Evolutionary conservation across 805 yeast genomes (phyloP).

Genomic region (Starmerella bombicola): DNA sequence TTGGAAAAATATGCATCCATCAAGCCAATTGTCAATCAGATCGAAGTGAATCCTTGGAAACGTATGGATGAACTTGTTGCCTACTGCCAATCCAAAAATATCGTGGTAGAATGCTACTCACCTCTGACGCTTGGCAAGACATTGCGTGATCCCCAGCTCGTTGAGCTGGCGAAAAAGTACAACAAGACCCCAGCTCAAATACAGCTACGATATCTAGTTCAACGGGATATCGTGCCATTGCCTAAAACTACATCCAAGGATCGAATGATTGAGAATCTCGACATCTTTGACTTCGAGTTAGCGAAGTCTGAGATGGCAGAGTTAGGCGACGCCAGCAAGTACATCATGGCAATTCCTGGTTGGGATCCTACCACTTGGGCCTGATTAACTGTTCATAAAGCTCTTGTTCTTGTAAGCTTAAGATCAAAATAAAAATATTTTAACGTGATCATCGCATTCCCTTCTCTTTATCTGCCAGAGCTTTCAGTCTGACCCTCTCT

Average conservation of each 20-base stretch:
- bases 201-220: conserved; percentile 39
- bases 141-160: conserved; percentile 30
- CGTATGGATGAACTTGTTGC: conserved; percentile 52
- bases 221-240: conserved; percentile 47
- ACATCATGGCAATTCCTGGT: conserved; percentile 25
- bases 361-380: conserved; percentile 31
- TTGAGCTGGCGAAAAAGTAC: conserved; percentile 32
- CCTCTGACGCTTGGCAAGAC: conserved; percentile 63
- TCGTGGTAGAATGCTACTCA: conserved; percentile 62
- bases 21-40: conserved; percentile 61
- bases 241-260: conserved; percentile 54
- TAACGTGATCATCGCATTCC: background rate
- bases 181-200: conserved; percentile 36
- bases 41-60: conserved; percentile 77
- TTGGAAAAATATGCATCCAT: conserved; percentile 30
- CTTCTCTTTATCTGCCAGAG: conserved; percentile 10
- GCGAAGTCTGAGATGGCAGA: conserved; percentile 24
- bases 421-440: background rate
- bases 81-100: conserved; percentile 42
- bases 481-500: conserved; percentile 8
- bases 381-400: too few relatives aligned
- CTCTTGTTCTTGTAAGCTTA: too few relatives aligned
- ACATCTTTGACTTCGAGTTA: conserved; percentile 38
- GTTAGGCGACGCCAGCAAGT: conserved; percentile 26
- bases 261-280: conserved; percentile 46